These are phyloP conservation scores for Cytospora paraplurivora DNA, from an alignment of 2,329 filamentous ascomycete genomes.

Conservation along the genomic window DNA sequence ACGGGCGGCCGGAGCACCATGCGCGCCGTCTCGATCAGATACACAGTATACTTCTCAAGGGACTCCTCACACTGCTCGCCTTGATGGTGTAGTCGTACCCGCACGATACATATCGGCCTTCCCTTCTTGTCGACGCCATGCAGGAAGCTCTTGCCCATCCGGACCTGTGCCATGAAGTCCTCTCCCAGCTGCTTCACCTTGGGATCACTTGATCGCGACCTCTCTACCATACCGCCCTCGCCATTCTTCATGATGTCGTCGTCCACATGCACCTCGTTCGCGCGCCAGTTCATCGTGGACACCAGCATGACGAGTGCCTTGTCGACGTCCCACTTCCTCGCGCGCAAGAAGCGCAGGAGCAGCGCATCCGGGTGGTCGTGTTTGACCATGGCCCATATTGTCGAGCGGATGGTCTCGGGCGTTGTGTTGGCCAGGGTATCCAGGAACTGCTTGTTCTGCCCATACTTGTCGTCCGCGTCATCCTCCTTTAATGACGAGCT, in stretches of 20 bases:
- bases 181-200: constrained; percentile 66
- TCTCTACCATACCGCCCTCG: constrained; percentile 67
- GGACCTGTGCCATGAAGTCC: constrained; percentile 81
- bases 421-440: constrained; percentile 75
- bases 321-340: constrained; percentile 94
- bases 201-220: constrained; percentile 58
- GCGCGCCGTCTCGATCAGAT: constrained; percentile 90
- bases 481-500: constrained; percentile 46
- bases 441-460: constrained; percentile 82
- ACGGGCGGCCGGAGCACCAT: constrained; percentile 77
- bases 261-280: constrained; percentile 82
- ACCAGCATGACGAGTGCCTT: constrained; percentile 93
- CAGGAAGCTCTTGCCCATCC: constrained; percentile 90
- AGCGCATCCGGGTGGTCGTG: constrained; percentile 90
- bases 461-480: constrained; percentile 85
- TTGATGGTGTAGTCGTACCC: constrained; percentile 77
- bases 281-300: constrained; percentile 90
- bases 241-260: constrained; percentile 81
- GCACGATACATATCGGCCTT: constrained; percentile 82
- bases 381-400: constrained; percentile 94
- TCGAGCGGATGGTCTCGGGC: constrained; percentile 75
- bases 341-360: constrained; percentile 78
- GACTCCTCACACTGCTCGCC: constrained; percentile 81
- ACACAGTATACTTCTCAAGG: constrained; percentile 88
- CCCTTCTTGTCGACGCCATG: constrained; percentile 85